Evolutionary conservation across 257 asterid species (phyloP).

Genomic region (Craterostigma plantagineum): DNA sequence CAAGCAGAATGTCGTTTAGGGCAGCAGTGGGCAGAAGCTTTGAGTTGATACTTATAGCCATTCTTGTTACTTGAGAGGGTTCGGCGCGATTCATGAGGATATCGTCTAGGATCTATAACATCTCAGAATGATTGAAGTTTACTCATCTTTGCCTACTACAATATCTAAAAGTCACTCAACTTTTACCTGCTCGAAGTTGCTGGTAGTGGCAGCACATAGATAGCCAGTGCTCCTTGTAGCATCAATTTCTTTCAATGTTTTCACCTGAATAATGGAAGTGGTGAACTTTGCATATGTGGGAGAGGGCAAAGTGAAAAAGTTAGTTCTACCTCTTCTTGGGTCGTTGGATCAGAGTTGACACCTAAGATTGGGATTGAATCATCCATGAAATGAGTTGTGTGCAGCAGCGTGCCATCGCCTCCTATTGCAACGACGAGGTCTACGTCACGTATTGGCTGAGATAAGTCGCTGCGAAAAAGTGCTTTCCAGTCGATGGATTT

Average conservation of each 20-base stretch:
- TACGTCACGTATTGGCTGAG: slow-evolving; percentile 43
- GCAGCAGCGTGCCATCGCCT: slow-evolving; percentile 87
- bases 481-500: slow-evolving; percentile 50
- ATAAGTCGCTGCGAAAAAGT: slow-evolving; percentile 32
- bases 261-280: slow-evolving; percentile 28
- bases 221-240: slow-evolving; percentile 93
- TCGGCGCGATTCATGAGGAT: slow-evolving; percentile 33
- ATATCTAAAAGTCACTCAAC: background rate
- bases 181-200: slow-evolving; percentile 59
- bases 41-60: slow-evolving; percentile 57
- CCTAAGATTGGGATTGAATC: slow-evolving; percentile 71
- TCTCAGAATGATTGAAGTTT: too few relatives aligned
- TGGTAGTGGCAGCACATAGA: slow-evolving; percentile 75
- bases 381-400: slow-evolving; percentile 78
- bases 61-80: slow-evolving; percentile 66
- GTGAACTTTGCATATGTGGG: too few relatives aligned
- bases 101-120: slow-evolving; percentile 37
- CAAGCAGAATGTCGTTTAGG: slow-evolving; percentile 54
- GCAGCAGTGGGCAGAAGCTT: slow-evolving; percentile 35
- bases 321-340: slow-evolving; percentile 42
- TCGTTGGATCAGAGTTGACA: slow-evolving; percentile 88
- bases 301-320: background rate
- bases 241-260: slow-evolving; percentile 50
- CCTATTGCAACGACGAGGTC: slow-evolving; percentile 76
- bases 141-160: too few relatives aligned